These are phyloP conservation scores for Paecilomyces sp. DNA, from an alignment of 2,329 filamentous ascomycete genomes.

Conservation along the genomic window DNA sequence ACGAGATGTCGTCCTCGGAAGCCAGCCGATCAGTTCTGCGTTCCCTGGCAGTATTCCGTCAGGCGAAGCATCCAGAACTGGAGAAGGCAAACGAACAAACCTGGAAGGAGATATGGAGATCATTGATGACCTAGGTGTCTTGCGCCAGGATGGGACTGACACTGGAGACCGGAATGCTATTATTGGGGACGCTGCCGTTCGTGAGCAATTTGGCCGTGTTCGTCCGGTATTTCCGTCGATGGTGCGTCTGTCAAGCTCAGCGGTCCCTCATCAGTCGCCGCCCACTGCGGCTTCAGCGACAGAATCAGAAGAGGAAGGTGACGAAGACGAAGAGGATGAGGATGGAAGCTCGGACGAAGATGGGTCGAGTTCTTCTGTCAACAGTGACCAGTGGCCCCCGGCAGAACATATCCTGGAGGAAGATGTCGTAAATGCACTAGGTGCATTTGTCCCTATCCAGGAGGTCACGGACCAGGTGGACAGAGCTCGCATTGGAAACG, in stretches of 20 bases:
- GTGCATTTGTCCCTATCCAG: conserved; percentile 32
- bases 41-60: conserved; percentile 62
- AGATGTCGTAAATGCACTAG: conserved; percentile 37
- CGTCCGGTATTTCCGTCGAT: conserved; percentile 25
- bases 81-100: conserved; percentile 61
- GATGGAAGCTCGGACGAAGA: conserved; percentile 16
- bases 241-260: conserved; percentile 14
- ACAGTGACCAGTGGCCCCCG: conserved; percentile 31
- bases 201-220: conserved; percentile 26
- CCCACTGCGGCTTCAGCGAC: conserved; percentile 1
- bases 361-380: conserved; percentile 18
- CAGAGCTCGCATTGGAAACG: conserved; percentile 31
- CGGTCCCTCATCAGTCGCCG: conserved; percentile 6
- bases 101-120: conserved; percentile 59
- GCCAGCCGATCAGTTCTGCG: conserved; percentile 72
- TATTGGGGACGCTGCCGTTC: conserved; percentile 42
- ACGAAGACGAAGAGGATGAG: conserved; percentile 13
- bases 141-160: conserved; percentile 56
- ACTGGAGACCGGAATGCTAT: conserved; percentile 55
- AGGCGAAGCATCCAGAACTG: conserved; percentile 53
- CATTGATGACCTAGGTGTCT: conserved; percentile 51
- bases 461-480: conserved; percentile 37
- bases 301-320: conserved; percentile 12
- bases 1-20: conserved; percentile 66
- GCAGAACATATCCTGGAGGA: conserved; percentile 29